A percentile compares a stretch with the other conserved stretches of the same genome.
Evolutionary conservation across 805 yeast species (phyloP).

Genomic region (Myxozyma vanderwaltii): DNA sequence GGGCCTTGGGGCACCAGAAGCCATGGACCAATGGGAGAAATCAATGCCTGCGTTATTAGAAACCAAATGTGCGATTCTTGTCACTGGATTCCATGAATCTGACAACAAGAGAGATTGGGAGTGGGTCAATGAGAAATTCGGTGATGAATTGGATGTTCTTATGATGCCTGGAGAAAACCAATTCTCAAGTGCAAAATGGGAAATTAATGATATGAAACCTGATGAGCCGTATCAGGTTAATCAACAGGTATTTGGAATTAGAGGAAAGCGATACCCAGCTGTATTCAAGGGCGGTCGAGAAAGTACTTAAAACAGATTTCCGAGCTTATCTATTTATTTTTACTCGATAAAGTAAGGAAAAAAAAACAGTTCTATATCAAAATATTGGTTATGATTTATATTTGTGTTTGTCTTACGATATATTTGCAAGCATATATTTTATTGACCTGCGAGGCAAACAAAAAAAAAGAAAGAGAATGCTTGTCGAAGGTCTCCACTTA

Average conservation of each 20-base stretch:
- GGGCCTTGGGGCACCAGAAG: conserved; percentile 82
- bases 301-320: not conserved
- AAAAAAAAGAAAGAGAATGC: too few species aligned
- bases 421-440: too few species aligned
- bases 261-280: conserved; percentile 97
- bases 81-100: conserved; percentile 82
- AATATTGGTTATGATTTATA: too few species aligned
- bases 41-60: conserved; percentile 85
- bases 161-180: conserved; percentile 71
- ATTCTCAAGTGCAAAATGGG: conserved; percentile 90
- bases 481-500: not conserved
- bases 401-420: too few species aligned
- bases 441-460: too few species aligned
- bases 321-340: not conserved
- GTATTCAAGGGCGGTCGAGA: conserved; percentile 40
- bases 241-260: conserved; percentile 83
- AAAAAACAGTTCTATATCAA: too few species aligned
- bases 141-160: conserved; percentile 77
- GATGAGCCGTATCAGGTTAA: conserved; percentile 92
- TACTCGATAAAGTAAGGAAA: too few species aligned
- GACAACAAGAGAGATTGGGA: conserved; percentile 71
- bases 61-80: conserved; percentile 87
- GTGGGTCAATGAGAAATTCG: conserved; percentile 67
- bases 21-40: conserved; percentile 78
- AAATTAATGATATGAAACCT: conserved; percentile 86